Evolutionary conservation across 2,329 filamentous ascomycete genomes (phyloP).

Genomic region (Fusarium sp.): DNA sequence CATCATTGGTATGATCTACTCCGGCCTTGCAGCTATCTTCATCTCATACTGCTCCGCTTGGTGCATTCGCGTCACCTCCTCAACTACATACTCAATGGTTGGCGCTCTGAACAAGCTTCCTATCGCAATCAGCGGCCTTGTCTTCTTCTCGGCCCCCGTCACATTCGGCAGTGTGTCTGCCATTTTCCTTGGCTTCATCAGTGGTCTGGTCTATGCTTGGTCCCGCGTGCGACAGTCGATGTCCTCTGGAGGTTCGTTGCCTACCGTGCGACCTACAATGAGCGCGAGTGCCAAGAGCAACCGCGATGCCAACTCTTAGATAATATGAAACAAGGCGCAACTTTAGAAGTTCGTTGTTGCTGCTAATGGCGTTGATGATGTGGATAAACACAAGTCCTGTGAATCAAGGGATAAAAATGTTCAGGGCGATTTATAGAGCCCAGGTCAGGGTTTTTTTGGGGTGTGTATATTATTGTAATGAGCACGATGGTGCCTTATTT

Average conservation of each 20-base stretch:
- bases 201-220: constrained; percentile 86
- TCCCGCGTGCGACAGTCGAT: constrained; percentile 77
- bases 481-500: constrained; percentile 11
- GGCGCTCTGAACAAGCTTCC: constrained; percentile 98
- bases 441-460: constrained; percentile 10
- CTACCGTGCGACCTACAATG: constrained; percentile 76
- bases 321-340: background rate
- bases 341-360: background rate
- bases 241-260: constrained; percentile 72
- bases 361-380: background rate
- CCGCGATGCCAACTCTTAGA: constrained; percentile 78
- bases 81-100: constrained; percentile 99
- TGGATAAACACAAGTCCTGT: background rate
- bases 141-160: constrained; percentile 96
- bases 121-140: constrained; percentile 88
- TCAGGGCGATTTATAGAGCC: background rate
- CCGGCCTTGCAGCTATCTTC: constrained; percentile 91
- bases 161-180: constrained; percentile 93
- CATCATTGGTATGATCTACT: constrained; percentile 91
- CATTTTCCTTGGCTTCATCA: constrained; percentile 91
- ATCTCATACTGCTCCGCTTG: constrained; percentile 99
- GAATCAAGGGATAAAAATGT: background rate
- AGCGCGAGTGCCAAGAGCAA: constrained; percentile 94
- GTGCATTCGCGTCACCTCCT: constrained; percentile 97
- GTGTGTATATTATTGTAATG: constrained; percentile 34